These are phyloP conservation scores for Penicillium capsulatum DNA, from an alignment of 2,329 filamentous ascomycete genomes.

Conservation along the genomic window DNA sequence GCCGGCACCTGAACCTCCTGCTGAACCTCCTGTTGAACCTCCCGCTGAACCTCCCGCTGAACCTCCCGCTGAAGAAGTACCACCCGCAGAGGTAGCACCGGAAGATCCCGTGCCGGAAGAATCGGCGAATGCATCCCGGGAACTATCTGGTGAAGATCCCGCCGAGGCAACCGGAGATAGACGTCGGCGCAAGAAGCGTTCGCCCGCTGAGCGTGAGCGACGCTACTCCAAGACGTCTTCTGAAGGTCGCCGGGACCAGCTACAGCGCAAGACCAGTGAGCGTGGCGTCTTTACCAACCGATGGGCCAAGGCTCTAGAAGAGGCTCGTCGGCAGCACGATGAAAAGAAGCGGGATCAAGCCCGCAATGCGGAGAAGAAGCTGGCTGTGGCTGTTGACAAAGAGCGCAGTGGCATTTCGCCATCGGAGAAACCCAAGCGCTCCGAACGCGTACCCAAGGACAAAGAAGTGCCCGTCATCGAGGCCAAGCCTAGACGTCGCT, in stretches of 20 bases:
- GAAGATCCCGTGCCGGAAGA: constrained; percentile 17
- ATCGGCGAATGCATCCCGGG: constrained; percentile 15
- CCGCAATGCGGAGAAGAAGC: constrained; percentile 20
- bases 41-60: constrained; percentile 14
- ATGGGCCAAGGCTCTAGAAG: constrained; percentile 34
- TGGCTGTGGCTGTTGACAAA: constrained; percentile 18
- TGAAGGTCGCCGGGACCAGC: constrained; percentile 28
- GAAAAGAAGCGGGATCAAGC: constrained; percentile 28
- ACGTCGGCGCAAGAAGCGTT: constrained; percentile 32
- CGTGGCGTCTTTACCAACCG: constrained; percentile 31
- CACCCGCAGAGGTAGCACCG: constrained; percentile 1
- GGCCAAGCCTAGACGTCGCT: constrained; percentile 12
- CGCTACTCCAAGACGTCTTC: constrained; percentile 37
- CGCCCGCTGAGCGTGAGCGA: constrained; percentile 31
- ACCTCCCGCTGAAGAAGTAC: constrained; percentile 11
- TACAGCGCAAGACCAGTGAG: constrained; percentile 34
- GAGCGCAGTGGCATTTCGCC: constrained; percentile 16
- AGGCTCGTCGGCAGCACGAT: constrained; percentile 35
- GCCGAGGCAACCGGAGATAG: background rate
- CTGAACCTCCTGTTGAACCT: constrained; percentile 9
- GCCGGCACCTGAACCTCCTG: constrained; percentile 10
- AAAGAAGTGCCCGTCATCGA: constrained; percentile 13
- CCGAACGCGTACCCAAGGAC: constrained; percentile 14
- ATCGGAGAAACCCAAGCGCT: constrained; percentile 14
- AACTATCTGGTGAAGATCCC: constrained; percentile 4